Evolutionary conservation across 805 yeast species (phyloP).

Genomic region (Candida broadrunensis): DNA sequence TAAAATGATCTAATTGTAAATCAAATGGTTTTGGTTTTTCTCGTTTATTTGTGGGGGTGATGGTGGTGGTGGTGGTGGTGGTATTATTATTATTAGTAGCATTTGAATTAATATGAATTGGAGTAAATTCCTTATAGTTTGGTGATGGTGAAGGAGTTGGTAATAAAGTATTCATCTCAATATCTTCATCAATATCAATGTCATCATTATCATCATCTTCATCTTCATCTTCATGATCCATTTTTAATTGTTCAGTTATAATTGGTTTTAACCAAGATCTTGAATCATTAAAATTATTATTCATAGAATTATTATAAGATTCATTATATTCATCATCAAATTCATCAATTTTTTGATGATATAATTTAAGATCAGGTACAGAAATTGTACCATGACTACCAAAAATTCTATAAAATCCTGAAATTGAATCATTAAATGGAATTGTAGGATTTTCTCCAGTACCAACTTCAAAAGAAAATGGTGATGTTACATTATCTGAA

Average conservation of each 20-base stretch:
- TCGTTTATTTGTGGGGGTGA: neutral
- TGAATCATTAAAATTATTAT: constrained; percentile 1
- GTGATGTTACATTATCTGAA: constrained; percentile 39
- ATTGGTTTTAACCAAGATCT: constrained; percentile 29
- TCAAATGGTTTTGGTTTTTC: constrained; percentile 31
- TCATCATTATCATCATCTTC: constrained; percentile 3
- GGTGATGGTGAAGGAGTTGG: constrained; percentile 31
- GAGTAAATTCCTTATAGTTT: constrained; percentile 16
- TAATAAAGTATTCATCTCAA: constrained; percentile 4
- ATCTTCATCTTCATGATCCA: constrained; percentile 9
- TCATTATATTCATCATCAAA: constrained; percentile 4
- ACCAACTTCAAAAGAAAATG: constrained; percentile 39
- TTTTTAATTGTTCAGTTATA: constrained; percentile 16
- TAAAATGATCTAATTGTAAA: constrained; percentile 37
- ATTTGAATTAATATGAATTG: constrained; percentile 11
- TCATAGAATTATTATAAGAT: constrained; percentile 2
- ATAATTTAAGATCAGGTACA: constrained; percentile 38
- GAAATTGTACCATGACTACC: constrained; percentile 39
- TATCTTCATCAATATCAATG: constrained; percentile 8
- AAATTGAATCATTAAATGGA: constrained; percentile 25
- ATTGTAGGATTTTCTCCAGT: constrained; percentile 44
- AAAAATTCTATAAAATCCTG: constrained; percentile 37
- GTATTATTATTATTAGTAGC: neutral
- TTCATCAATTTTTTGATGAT: constrained; percentile 24
- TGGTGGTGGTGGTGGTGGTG: constrained; percentile 1